These are phyloP conservation scores for Saccharomycopsis javanensis DNA, from an alignment of 805 yeast genomes.

Conservation along the genomic window DNA sequence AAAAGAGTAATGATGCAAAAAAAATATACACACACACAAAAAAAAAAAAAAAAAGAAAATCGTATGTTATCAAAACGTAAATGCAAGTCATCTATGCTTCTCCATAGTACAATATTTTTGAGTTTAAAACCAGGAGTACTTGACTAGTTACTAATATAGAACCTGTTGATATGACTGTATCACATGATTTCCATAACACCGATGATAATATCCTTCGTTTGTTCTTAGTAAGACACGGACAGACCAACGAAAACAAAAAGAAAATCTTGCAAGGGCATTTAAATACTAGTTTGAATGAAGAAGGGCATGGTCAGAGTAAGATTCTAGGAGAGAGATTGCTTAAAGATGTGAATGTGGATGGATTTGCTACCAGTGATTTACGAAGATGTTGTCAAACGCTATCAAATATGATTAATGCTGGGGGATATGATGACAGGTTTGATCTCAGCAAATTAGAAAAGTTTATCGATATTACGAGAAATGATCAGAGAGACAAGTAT, in stretches of 20 bases:
- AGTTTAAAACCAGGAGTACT: no score
- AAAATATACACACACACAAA: no score
- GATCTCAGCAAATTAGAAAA: not conserved
- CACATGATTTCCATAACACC: constrained; percentile 10
- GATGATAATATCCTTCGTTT: constrained; percentile 35
- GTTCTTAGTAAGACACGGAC: constrained; percentile 74
- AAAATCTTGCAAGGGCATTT: constrained; percentile 74
- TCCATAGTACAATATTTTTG: no score
- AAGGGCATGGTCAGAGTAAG: constrained; percentile 53
- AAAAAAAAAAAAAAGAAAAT: no score
- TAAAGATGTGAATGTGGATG: constrained; percentile 25
- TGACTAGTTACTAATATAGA: no score
- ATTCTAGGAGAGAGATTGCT: constrained; percentile 38
- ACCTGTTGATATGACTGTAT: not conserved
- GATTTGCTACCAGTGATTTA: constrained; percentile 33
- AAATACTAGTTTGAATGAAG: constrained; percentile 49
- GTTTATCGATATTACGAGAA: not conserved
- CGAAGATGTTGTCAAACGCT: constrained; percentile 55
- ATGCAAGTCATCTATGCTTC: not conserved
- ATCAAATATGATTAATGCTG: constrained; percentile 28
- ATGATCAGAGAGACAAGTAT: not conserved
- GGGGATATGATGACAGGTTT: constrained; percentile 3
- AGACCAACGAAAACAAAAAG: constrained; percentile 60
- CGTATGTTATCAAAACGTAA: not conserved
- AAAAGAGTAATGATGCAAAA: not conserved